phyloP scores from a whole-genome alignment of 805 yeast species.

The Metschnikowia picachoensis region DNA sequence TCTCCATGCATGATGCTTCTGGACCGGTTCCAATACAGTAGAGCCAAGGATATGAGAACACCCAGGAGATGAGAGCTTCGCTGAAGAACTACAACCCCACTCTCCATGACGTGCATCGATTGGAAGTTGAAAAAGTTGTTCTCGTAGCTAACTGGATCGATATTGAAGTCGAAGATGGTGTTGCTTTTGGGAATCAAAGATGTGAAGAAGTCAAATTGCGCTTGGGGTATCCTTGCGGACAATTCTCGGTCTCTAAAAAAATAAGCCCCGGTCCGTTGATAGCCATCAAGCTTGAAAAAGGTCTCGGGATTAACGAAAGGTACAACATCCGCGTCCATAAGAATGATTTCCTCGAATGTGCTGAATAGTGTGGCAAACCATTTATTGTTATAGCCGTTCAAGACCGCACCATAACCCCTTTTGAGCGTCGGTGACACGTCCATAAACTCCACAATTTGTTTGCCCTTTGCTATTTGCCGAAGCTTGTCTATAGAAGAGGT shows the following conservation, averaged over 20 bases:
- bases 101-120: conserved; percentile 30
- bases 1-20: conserved; percentile 22
- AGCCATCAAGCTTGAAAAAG: conserved; percentile 11
- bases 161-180: conserved; percentile 3
- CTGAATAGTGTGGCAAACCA: conserved; percentile 18
- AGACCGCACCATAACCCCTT: conserved; percentile 17
- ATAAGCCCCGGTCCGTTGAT: conserved; percentile 27
- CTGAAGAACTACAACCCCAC: conserved; percentile 33
- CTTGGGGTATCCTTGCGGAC: conserved; percentile 9
- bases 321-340: conserved; percentile 19
- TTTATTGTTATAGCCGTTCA: conserved; percentile 28
- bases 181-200: conserved; percentile 12
- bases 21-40: conserved; percentile 20
- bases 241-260: conserved; percentile 26
- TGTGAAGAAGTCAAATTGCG: conserved; percentile 9
- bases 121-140: conserved; percentile 17
- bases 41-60: conserved; percentile 11
- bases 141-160: conserved; percentile 8
- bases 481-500: conserved; percentile 1
- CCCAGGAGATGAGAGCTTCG: conserved; percentile 22
- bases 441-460: conserved; percentile 12
- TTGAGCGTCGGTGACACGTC: conserved; percentile 20
- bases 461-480: conserved; percentile 4
- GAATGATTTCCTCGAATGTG: conserved; percentile 30
- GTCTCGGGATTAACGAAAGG: conserved; percentile 13